Conservation (phyloP, 2,329 filamentous ascomycete species). For the Ophiostoma piceae region DNA sequence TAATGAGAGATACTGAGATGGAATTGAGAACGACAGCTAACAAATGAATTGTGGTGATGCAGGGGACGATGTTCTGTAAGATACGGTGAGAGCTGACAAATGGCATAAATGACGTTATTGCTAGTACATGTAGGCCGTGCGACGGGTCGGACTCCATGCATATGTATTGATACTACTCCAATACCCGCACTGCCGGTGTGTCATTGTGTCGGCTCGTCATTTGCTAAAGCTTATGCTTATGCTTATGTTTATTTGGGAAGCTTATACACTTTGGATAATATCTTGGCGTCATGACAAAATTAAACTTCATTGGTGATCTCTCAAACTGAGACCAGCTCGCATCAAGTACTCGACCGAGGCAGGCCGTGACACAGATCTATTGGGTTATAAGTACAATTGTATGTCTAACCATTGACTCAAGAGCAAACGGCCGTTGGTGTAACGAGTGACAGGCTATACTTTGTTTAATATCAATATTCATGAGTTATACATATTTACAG, state of each 20-base stretch:
- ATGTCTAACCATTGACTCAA: background rate
- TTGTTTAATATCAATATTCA: background rate
- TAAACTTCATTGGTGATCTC: too few species aligned
- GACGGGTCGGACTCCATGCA: too few species aligned
- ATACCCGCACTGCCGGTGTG: too few species aligned
- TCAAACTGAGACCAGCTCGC: too few species aligned
- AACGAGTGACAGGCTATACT: background rate
- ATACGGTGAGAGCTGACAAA: slow-evolving; percentile 3
- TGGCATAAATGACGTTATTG: background rate
- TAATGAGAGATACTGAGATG: background rate
- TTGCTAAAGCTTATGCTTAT: too few species aligned
- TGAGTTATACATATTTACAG: background rate
- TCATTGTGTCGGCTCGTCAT: too few species aligned
- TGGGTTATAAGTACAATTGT: background rate
- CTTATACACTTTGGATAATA: too few species aligned
- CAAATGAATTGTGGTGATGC: background rate
- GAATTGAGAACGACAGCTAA: background rate
- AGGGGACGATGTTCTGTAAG: too few species aligned
- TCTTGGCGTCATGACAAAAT: too few species aligned
- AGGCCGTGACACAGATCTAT: background rate
- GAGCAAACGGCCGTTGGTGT: background rate
- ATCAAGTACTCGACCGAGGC: too few species aligned
- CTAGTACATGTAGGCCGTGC: background rate
- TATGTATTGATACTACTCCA: too few species aligned
- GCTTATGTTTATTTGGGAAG: too few species aligned